Evolutionary conservation across 2,329 filamentous ascomycete genomes (phyloP).

Genomic region (Daldinia sp.): DNA sequence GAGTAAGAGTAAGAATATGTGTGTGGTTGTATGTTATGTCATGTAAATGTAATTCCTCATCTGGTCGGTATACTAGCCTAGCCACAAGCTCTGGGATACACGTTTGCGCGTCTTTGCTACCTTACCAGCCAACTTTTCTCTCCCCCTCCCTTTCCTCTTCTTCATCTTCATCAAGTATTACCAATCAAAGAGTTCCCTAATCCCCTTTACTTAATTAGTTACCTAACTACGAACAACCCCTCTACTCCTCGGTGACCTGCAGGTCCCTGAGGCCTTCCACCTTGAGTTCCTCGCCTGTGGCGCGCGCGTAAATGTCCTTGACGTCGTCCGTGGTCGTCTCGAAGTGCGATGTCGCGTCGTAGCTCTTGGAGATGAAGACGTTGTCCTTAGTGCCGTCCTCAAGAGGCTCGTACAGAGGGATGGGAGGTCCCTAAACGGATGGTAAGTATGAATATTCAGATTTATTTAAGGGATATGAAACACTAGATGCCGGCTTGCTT

Average conservation of each 20-base stretch:
- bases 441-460: conserved; percentile 8
- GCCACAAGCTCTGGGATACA: conserved; percentile 21
- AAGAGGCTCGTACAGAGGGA: conserved; percentile 92
- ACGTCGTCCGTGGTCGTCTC: conserved; percentile 94
- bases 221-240: neutral
- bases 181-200: conserved; percentile 4
- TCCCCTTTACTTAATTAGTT: neutral
- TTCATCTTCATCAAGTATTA: conserved; percentile 5
- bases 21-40: neutral
- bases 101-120: neutral
- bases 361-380: conserved; percentile 98
- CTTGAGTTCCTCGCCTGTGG: conserved; percentile 84
- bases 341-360: conserved; percentile 97
- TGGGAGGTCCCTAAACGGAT: conserved; percentile 73
- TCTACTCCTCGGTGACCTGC: conserved; percentile 77
- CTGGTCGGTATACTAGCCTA: neutral
- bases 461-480: neutral
- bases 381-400: conserved; percentile 86
- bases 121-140: neutral
- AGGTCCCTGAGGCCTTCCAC: conserved; percentile 88
- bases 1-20: too few species aligned
- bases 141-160: too few species aligned
- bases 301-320: conserved; percentile 89
- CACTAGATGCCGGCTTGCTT: conserved; percentile 51
- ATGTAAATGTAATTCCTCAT: conserved; percentile 1